These are phyloP conservation scores for Iris macrosiphon DNA, from an alignment of 106 monocot genomes.

Conservation along the genomic window DNA sequence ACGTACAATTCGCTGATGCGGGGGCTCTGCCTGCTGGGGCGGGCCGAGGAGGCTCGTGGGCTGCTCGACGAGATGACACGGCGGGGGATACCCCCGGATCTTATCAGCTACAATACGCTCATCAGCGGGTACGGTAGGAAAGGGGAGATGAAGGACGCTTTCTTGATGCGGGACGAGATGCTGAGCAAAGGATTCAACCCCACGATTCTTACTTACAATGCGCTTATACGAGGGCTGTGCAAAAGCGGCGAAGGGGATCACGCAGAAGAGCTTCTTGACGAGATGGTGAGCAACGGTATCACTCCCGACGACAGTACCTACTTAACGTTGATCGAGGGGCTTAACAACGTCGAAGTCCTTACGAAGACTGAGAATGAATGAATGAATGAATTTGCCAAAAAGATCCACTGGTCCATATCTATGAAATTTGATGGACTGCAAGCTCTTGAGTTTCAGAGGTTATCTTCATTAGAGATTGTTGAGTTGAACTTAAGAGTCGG, in stretches of 20 bases:
- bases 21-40: slow-evolving; percentile 72
- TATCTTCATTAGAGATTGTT: too few species aligned
- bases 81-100: slow-evolving; percentile 65
- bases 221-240: slow-evolving; percentile 67
- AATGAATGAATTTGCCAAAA: not conserved
- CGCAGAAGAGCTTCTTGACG: slow-evolving; percentile 63
- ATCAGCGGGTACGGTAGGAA: slow-evolving; percentile 83
- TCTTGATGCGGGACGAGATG: slow-evolving; percentile 61
- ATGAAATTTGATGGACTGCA: too few species aligned
- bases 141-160: slow-evolving; percentile 59
- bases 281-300: slow-evolving; percentile 69
- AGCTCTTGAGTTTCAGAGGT: too few species aligned
- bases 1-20: slow-evolving; percentile 84
- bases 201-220: slow-evolving; percentile 71
- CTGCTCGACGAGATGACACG: slow-evolving; percentile 69
- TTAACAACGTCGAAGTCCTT: slow-evolving; percentile 18
- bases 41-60: slow-evolving; percentile 51
- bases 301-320: slow-evolving; percentile 85
- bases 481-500: too few species aligned
- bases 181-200: slow-evolving; percentile 64
- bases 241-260: slow-evolving; percentile 55
- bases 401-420: too few species aligned
- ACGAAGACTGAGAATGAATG: slow-evolving; percentile 8
- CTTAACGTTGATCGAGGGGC: slow-evolving; percentile 49
- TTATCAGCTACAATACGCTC: slow-evolving; percentile 82